A percentile compares a stretch with the other conserved stretches of the same genome.
Evolutionary conservation across 163 green algal species (phyloP).

Genomic region (Chloromonas sp.): DNA sequence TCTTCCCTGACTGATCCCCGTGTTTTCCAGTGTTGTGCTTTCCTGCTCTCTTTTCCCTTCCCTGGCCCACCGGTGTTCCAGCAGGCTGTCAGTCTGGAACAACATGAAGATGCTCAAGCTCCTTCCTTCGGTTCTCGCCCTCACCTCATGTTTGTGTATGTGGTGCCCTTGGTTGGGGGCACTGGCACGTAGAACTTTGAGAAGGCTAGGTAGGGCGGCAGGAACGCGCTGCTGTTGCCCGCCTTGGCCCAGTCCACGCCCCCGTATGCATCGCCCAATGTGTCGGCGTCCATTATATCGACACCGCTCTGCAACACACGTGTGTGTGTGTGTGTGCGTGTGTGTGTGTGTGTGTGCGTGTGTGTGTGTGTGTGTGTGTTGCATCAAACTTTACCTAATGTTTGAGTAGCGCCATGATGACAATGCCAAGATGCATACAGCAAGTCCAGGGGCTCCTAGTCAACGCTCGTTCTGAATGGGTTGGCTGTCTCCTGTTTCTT

Average conservation of each 20-base stretch:
- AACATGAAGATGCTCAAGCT: no score
- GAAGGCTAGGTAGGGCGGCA: background rate
- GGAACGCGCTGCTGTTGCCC: background rate
- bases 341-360: slow-evolving; percentile 8
- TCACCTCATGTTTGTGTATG: background rate
- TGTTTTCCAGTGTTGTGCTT: no score
- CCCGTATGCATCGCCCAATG: background rate
- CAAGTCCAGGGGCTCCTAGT: no score
- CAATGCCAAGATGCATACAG: no score
- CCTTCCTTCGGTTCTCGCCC: background rate
- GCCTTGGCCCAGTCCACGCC: background rate
- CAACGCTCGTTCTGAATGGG: no score
- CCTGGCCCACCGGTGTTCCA: no score
- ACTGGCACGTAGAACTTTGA: background rate
- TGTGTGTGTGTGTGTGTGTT: slow-evolving; percentile 10
- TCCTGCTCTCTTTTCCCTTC: no score
- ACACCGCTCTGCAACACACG: background rate
- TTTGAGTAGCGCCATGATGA: no score
- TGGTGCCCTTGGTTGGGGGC: background rate
- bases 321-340: slow-evolving; percentile 3
- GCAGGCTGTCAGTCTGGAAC: no score
- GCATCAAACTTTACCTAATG: background rate
- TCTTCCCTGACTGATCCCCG: no score
- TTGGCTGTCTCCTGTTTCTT: no score
- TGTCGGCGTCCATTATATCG: background rate